Evolutionary conservation across 2,329 filamentous ascomycete species (phyloP).

Genomic region (Exserohilum turcica): DNA sequence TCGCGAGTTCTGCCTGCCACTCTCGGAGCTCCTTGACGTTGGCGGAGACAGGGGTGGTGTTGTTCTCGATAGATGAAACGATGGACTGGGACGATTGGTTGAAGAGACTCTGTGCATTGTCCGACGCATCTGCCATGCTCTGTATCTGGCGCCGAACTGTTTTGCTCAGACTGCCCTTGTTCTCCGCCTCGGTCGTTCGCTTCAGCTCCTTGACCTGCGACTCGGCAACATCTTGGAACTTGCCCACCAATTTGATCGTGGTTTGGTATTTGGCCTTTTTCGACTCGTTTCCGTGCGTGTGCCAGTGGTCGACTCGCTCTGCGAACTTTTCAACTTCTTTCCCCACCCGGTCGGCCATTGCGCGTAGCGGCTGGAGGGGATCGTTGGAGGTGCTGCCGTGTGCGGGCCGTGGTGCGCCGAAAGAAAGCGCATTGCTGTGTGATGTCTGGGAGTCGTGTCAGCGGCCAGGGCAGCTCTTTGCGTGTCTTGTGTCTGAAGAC

Average conservation of each 20-base stretch:
- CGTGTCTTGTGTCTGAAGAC: neutral
- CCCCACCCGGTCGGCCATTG: conserved; percentile 70
- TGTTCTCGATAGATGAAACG: conserved; percentile 22
- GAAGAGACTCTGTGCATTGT: conserved; percentile 18
- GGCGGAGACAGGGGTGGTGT: conserved; percentile 32
- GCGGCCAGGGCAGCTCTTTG: neutral
- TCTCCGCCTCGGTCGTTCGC: conserved; percentile 50
- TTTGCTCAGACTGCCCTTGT: conserved; percentile 37
- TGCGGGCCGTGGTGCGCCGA: conserved; percentile 20
- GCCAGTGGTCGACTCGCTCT: conserved; percentile 76
- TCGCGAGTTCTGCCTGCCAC: conserved; percentile 83
- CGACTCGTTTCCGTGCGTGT: conserved; percentile 36
- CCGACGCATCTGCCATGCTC: conserved; percentile 31
- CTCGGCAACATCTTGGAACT: conserved; percentile 58
- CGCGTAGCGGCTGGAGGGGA: conserved; percentile 64
- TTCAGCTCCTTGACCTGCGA: conserved; percentile 55
- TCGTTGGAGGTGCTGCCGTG: conserved; percentile 39
- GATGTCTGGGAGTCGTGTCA: conserved; percentile 14
- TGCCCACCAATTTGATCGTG: conserved; percentile 45
- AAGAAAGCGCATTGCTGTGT: conserved; percentile 16
- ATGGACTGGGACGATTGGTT: conserved; percentile 27
- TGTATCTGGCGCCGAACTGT: conserved; percentile 42
- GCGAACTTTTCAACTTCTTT: conserved; percentile 88
- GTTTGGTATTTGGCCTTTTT: conserved; percentile 60
- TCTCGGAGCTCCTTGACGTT: conserved; percentile 60